Conservation (phyloP, 805 yeast genomes). For the Kazachstania psychrophila region DNA sequence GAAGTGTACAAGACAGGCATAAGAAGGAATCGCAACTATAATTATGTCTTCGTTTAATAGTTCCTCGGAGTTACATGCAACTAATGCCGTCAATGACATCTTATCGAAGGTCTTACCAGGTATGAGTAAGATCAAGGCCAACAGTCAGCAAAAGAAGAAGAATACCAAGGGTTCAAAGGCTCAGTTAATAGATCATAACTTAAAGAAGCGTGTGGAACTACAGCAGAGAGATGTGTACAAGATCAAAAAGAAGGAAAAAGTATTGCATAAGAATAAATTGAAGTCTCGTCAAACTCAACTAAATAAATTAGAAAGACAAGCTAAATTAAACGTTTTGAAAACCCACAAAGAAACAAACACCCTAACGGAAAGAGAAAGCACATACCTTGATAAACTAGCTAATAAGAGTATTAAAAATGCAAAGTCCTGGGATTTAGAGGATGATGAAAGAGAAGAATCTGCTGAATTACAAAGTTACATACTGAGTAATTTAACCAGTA, state of each 20-base stretch:
- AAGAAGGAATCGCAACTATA: background rate
- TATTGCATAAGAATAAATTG: conserved; percentile 23
- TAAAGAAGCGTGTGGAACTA: conserved; percentile 27
- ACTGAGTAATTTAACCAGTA: conserved; percentile 34
- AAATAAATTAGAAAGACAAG: conserved; percentile 23
- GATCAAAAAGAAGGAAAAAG: conserved; percentile 30
- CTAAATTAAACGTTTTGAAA: conserved; percentile 29
- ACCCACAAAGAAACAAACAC: conserved; percentile 27
- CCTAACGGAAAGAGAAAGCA: conserved; percentile 30
- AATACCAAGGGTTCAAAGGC: conserved; percentile 27
- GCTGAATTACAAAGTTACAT: conserved; percentile 36
- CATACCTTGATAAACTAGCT: conserved; percentile 29
- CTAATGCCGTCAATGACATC: conserved; percentile 35
- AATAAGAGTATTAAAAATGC: conserved; percentile 32
- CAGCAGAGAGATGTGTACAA: conserved; percentile 30
- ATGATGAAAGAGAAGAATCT: conserved; percentile 34
- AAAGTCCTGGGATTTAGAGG: conserved; percentile 35
- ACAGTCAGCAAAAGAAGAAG: conserved; percentile 5
- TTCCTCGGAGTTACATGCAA: conserved; percentile 31
- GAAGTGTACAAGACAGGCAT: background rate
- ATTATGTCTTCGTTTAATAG: conserved; percentile 11
- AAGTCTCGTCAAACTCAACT: conserved; percentile 14
- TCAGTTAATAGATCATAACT: conserved; percentile 32
- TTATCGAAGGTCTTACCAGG: conserved; percentile 33
- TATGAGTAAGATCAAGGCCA: conserved; percentile 15